Base-by-base conservation (phyloP, 805 yeast genomes). In the Lipomyces kockii region DNA sequence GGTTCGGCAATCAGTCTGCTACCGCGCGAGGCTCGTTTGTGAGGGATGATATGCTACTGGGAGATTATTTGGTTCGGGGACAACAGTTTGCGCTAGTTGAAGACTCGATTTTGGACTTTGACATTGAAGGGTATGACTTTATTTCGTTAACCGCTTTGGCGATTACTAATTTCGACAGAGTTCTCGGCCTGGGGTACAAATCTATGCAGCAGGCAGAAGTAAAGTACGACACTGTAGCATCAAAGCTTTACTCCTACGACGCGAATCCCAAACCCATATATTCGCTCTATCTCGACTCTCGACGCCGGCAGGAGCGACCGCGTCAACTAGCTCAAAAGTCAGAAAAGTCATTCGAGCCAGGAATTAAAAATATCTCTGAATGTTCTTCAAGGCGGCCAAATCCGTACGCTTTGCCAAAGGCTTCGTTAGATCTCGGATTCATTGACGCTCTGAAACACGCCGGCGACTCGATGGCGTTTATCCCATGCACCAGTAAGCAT, bases 181-280 rank as follows among this genome's bases (percentile, higher is more conserved):
- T 68, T 29, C 61, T 68, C n/a, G 71, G 71, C 1, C 62, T 68
- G 12, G 71, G 71, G 14, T 67, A 46, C 49, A 51, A 67, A 34
- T 46, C 32, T 17, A 57, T 57, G 43, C 70, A 67, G 52, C 70
- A 67, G 35, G 61, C 68, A 4, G 65, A 49, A 37, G 61, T 65
- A 39, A 67, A 67, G 14, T 67, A 67, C 58, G 67, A 63, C 2
- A 56, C 69, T 14, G 39, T 66, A 7, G 61, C 66, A 8, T 55
- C 67, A 12, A 57, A 57, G 56, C 39, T 66, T 39, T 58, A 29
- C 7, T n/a, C 58, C 5, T 5, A 56, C 12, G 54, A 64, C n/a
- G 9, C 27, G 22, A 43, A 8, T 14, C 25, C 25, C 56, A 37
- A 12, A 12, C 67, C 63, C 2, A 8, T 63, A 25, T 64, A 56